phyloP scores from a whole-genome alignment of 768 basidiomycete genomes.

The Pleurotus tuber-regium region DNA sequence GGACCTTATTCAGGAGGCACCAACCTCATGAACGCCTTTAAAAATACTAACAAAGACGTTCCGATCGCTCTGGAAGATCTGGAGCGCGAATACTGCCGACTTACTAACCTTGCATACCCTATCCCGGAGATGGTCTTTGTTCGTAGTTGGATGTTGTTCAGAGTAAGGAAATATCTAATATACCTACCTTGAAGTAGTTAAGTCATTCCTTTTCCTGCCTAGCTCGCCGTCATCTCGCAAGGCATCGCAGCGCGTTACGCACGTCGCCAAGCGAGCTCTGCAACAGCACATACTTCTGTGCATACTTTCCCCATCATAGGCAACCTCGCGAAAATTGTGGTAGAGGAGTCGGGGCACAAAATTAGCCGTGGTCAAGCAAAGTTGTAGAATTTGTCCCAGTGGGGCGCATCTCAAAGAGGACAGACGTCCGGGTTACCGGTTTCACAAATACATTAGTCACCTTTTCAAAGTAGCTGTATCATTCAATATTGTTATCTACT shows the following conservation, averaged over 20 bases:
- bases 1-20: constrained; percentile 17
- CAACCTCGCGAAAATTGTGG: constrained; percentile 51
- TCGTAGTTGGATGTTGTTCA: constrained; percentile 82
- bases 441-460: too few species aligned
- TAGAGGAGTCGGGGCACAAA: constrained; percentile 51
- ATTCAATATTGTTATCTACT: background rate
- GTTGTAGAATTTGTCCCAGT: constrained; percentile 9
- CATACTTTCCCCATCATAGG: constrained; percentile 61
- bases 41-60: constrained; percentile 50
- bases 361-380: constrained; percentile 18
- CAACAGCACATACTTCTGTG: constrained; percentile 52
- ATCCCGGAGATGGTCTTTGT: constrained; percentile 78
- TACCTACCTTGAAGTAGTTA: constrained; percentile 2
- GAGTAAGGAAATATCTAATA: constrained; percentile 42
- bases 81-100: constrained; percentile 79
- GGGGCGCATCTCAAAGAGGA: too few species aligned
- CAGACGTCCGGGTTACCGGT: too few species aligned
- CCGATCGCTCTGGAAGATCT: constrained; percentile 69
- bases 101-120: constrained; percentile 67
- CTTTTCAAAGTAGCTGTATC: too few species aligned
- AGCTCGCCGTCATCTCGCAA: constrained; percentile 82
- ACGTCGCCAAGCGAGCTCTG: constrained; percentile 86
- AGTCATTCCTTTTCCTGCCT: constrained; percentile 11
- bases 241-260: constrained; percentile 89
- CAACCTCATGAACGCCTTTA: constrained; percentile 53